Base-by-base conservation (phyloP, 2,329 filamentous ascomycete species). In the Chrysosphaeria jannelii region DNA sequence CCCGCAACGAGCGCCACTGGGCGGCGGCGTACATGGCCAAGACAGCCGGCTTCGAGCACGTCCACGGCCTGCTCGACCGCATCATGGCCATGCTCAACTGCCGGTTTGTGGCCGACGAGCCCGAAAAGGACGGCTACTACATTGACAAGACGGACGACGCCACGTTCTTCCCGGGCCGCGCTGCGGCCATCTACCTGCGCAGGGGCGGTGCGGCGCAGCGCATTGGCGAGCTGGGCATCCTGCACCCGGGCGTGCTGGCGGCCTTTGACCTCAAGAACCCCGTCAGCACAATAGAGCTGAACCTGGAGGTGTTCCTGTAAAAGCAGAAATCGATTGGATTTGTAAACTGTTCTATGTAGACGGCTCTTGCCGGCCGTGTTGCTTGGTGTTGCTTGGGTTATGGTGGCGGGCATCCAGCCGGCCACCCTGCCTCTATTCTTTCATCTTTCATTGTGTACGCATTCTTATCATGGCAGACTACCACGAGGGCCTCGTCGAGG, bases 11-110 rank as follows among this genome's bases (percentile, higher is more conserved):
- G 53, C 57, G 81, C 26, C 81, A 89, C 48, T 93, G 90, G 42
- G 76, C 75, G n/a, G 85, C 79, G 7, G 79, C 78, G 2, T 90
- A 71, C 59, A 91, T 81, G 46, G 79, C 79, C 39, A 90, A 85
- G 55, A 75, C 66, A 4, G 78, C 69, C 35, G 85, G 88, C 20
- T 97, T 97, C 44, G 85, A 97, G 47, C 53, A 88, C 31, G 76
- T 97, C 3, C 88, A 97, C 46, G 85, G 85, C 27, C 56, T 97
- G 33, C 51, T 97, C 13, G 85, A 97, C 45, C 68, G 85, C 25
- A 49, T 93, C 30, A 69, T 97, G 58, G 51, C 74, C 29, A 93
- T 93, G 81, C 59, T 97, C 29, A 70, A 70, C 39, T 70, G 64
- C 22, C 60, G 64, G 20, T 90, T 90, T 49, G 48, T 85, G 28